Conservation (phyloP, 352 stramenopile genomes). For the Globisporangium canariense region DNA sequence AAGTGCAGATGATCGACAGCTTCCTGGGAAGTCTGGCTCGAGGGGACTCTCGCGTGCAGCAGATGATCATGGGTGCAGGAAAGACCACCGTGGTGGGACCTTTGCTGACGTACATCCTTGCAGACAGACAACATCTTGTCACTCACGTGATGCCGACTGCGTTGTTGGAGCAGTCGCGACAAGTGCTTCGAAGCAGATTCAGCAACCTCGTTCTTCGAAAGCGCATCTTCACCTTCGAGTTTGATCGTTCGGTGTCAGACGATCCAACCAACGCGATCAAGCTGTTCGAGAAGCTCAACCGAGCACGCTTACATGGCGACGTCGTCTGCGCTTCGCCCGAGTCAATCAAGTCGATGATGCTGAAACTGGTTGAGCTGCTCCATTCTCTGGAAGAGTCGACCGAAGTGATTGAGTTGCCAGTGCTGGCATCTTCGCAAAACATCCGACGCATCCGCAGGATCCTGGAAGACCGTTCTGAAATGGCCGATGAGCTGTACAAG, state of each 20-base stretch:
- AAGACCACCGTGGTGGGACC: constrained; percentile 99
- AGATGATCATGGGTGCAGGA: constrained; percentile 99
- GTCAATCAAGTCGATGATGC: constrained; percentile 98
- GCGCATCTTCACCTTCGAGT: constrained; percentile 99
- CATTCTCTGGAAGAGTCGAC: constrained; percentile 87
- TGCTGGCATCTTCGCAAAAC: constrained; percentile 66
- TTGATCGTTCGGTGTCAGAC: constrained; percentile 94
- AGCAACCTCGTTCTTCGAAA: constrained; percentile 95
- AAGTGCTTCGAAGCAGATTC: constrained; percentile 97
- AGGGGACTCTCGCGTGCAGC: constrained; percentile 82
- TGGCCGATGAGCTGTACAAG: constrained; percentile 89
- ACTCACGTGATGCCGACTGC: constrained; percentile 98
- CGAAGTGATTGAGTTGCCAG: constrained; percentile 60
- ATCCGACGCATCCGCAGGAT: constrained; percentile 61
- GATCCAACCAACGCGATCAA: constrained; percentile 54
- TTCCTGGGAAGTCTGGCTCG: constrained; percentile 90
- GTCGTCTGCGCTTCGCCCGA: constrained; percentile 99
- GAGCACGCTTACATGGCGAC: constrained; percentile 86
- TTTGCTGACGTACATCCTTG: constrained; percentile 97
- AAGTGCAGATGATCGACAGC: constrained; percentile 99
- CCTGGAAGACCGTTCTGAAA: constrained; percentile 78
- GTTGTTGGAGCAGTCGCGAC: constrained; percentile 97
- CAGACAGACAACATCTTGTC: constrained; percentile 93
- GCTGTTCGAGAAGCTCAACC: constrained; percentile 85
- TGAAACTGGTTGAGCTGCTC: constrained; percentile 97